These are phyloP conservation scores for Cyclocybe cylindracea DNA, from an alignment of 768 basidiomycete species.

Conservation along the genomic window DNA sequence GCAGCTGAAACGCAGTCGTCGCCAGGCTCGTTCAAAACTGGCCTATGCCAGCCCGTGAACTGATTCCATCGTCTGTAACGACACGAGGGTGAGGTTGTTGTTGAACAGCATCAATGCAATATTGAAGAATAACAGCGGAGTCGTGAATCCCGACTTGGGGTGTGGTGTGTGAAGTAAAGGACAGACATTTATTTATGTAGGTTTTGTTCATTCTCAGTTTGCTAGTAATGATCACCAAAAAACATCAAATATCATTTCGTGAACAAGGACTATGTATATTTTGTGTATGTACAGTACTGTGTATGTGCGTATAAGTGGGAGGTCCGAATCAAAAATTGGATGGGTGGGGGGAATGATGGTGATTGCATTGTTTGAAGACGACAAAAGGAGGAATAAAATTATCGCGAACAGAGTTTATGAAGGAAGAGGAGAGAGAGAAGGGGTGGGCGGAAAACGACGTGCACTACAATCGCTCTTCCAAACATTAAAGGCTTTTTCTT, in stretches of 20 bases:
- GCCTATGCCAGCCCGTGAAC: too few species aligned
- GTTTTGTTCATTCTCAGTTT: too few species aligned
- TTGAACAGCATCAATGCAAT: too few species aligned
- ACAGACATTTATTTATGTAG: too few species aligned
- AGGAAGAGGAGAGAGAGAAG: slow-evolving; percentile 11
- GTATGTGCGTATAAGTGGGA: slow-evolving; percentile 4
- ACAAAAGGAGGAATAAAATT: slow-evolving; percentile 27
- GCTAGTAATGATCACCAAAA: too few species aligned
- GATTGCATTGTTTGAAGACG: slow-evolving; percentile 24
- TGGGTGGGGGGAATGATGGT: slow-evolving; percentile 38
- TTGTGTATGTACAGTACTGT: slow-evolving; percentile 23
- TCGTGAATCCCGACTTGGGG: too few species aligned
- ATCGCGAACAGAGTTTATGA: slow-evolving; percentile 18
- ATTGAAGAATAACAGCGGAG: too few species aligned
- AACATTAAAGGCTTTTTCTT: slow-evolving; percentile 20
- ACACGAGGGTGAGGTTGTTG: too few species aligned
- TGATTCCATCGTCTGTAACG: too few species aligned
- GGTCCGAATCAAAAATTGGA: slow-evolving; percentile 15
- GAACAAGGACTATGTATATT: slow-evolving; percentile 10
- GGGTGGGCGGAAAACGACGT: slow-evolving; percentile 36
- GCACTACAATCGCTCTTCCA: slow-evolving; percentile 48
- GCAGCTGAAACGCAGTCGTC: too few species aligned
- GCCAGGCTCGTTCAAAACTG: too few species aligned
- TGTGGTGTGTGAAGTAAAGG: too few species aligned
- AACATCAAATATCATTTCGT: neutral